These are phyloP conservation scores for Zanthoxylum bungeanum DNA, from an alignment of 345 rosid species.

Conservation along the genomic window DNA sequence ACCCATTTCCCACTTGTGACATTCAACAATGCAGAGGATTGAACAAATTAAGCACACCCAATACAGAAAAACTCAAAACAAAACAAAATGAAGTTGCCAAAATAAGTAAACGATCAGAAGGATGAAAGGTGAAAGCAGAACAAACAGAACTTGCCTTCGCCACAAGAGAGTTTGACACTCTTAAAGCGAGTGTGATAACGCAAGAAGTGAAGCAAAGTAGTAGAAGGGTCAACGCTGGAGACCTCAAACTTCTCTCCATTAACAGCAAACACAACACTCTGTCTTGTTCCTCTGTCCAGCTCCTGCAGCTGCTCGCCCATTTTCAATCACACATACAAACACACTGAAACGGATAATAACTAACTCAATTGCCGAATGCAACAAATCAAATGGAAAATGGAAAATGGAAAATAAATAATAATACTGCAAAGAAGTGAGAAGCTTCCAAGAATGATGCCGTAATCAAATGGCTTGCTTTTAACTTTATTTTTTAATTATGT, in stretches of 20 bases:
- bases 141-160: constrained; percentile 51
- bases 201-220: constrained; percentile 86
- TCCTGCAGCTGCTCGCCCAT: not conserved
- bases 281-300: not conserved
- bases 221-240: constrained; percentile 49
- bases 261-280: constrained; percentile 59
- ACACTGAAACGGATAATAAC: not conserved
- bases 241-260: constrained; percentile 71
- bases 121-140: not conserved
- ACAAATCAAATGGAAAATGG: no score
- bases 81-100: not conserved
- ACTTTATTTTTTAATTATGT: no score
- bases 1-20: not conserved
- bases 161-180: constrained; percentile 85
- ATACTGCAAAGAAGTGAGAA: no score
- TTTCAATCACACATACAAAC: not conserved
- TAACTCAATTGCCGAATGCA: no score
- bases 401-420: no score
- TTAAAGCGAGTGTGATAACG: constrained; percentile 61
- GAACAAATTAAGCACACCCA: not conserved
- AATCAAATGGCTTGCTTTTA: no score
- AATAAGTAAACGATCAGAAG: not conserved
- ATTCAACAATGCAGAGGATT: not conserved
- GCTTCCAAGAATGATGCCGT: no score
- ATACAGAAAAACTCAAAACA: not conserved